phyloP scores from a whole-genome alignment of 768 basidiomycete genomes.

The Amanita polypyramis region DNA sequence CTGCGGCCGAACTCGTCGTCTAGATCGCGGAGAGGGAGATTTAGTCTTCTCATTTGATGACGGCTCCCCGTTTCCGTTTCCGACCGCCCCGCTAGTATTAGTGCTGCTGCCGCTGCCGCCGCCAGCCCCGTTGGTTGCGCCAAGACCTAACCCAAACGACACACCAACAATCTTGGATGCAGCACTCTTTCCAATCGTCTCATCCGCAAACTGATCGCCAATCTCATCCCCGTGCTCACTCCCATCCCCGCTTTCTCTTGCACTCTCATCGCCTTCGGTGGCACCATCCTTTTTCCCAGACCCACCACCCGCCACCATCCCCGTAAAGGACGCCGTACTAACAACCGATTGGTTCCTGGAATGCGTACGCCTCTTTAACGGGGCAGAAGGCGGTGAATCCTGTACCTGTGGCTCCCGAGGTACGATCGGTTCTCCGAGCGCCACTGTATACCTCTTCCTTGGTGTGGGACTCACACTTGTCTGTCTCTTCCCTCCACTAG shows the following conservation, averaged over 20 bases:
- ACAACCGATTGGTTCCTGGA: slow-evolving; percentile 18
- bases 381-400: slow-evolving; percentile 4
- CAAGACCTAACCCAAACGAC: not conserved
- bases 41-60: slow-evolving; percentile 13
- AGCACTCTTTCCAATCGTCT: slow-evolving; percentile 53
- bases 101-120: not conserved
- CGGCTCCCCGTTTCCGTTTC: slow-evolving; percentile 16
- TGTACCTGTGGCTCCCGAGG: slow-evolving; percentile 20
- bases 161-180: slow-evolving; percentile 20
- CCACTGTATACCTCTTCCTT: slow-evolving; percentile 79
- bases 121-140: not conserved
- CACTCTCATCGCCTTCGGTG: slow-evolving; percentile 6
- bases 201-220: slow-evolving; percentile 35
- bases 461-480: slow-evolving; percentile 64
- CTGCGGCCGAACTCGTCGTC: slow-evolving; percentile 39
- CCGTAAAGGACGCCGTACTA: slow-evolving; percentile 30
- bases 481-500: slow-evolving; percentile 25
- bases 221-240: slow-evolving; percentile 25
- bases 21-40: slow-evolving; percentile 20
- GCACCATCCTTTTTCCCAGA: not conserved
- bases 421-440: slow-evolving; percentile 65
- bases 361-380: slow-evolving; percentile 4
- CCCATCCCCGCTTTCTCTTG: slow-evolving; percentile 21
- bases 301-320: not conserved
- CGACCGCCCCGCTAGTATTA: not conserved